Evolutionary conservation across 192 early-diverging fungal genomes (phyloP).

Genomic region (Helicostylum pulchrum): DNA sequence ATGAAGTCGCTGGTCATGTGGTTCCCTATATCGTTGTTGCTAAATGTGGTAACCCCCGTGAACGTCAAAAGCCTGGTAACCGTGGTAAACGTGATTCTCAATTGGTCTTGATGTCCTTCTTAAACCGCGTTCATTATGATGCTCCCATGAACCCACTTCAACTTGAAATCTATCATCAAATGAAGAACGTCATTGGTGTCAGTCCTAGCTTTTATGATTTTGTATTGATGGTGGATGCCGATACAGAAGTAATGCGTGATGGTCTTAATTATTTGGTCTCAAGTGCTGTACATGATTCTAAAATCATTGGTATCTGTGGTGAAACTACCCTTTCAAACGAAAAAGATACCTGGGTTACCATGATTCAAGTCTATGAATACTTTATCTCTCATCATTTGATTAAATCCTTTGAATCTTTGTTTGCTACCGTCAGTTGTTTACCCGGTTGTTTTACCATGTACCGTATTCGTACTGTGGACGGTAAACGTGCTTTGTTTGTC

Average conservation of each 20-base stretch:
- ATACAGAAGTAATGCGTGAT: conserved; percentile 88
- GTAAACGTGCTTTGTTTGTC: conserved; percentile 88
- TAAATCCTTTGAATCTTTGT: conserved; percentile 97
- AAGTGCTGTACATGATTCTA: conserved; percentile 83
- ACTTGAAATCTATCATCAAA: conserved; percentile 97
- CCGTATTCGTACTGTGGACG: conserved; percentile 83
- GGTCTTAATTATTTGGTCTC: conserved; percentile 91
- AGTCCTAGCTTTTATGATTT: conserved; percentile 95
- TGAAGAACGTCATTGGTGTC: conserved; percentile 98
- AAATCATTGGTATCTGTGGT: conserved; percentile 93
- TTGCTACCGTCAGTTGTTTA: conserved; percentile 94
- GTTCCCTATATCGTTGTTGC: conserved; percentile 95
- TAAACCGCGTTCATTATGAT: conserved; percentile 94
- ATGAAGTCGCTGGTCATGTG: conserved; percentile 85
- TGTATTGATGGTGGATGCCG: conserved; percentile 98
- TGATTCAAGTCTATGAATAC: conserved; percentile 99
- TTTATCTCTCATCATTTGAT: conserved; percentile 95
- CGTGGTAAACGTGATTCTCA: conserved; percentile 99
- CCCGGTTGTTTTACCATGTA: conserved; percentile 99
- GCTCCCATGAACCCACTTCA: conserved; percentile 92
- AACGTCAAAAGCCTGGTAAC: conserved; percentile 88
- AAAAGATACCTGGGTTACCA: conserved; percentile 92
- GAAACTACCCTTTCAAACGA: conserved; percentile 94
- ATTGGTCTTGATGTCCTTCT: conserved; percentile 96
- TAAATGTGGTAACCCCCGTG: conserved; percentile 87